These are phyloP conservation scores for Lachancea lanzarotensis DNA, from an alignment of 805 yeast species.

Conservation along the genomic window DNA sequence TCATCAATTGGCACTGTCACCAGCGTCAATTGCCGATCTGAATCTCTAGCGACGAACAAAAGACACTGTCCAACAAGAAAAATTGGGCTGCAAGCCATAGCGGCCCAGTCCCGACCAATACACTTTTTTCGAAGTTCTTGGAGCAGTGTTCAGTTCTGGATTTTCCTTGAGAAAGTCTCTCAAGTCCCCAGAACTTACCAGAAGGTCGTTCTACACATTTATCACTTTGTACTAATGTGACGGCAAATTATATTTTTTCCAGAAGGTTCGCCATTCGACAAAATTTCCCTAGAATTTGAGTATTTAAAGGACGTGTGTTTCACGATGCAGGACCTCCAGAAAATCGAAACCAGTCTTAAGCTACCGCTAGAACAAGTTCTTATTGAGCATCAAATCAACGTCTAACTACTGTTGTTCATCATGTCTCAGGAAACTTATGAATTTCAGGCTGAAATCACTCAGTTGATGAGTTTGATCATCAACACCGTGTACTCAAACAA, in stretches of 20 bases:
- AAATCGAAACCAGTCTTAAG: background rate
- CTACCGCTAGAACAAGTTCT: background rate
- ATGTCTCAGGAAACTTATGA: slow-evolving; percentile 76
- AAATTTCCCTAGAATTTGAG: slow-evolving; percentile 5
- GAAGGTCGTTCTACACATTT: background rate
- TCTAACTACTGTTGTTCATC: slow-evolving; percentile 10
- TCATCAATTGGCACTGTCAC: background rate
- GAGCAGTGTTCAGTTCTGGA: too few relatives aligned
- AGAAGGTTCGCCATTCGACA: slow-evolving; percentile 4
- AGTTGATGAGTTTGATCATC: slow-evolving; percentile 99
- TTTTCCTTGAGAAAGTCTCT: background rate
- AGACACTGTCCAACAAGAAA: too few relatives aligned
- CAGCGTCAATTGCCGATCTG: background rate
- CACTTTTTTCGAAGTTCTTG: too few relatives aligned
- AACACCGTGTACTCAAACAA: slow-evolving; percentile 99
- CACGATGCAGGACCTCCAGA: too few relatives aligned
- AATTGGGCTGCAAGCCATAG: too few relatives aligned
- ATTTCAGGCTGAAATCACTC: slow-evolving; percentile 99
- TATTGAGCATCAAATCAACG: background rate
- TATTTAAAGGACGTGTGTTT: slow-evolving; percentile 6
- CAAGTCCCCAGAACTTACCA: background rate
- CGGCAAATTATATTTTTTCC: slow-evolving; percentile 2
- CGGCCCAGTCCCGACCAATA: too few relatives aligned
- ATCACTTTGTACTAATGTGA: slow-evolving; percentile 1
- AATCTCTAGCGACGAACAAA: background rate